Evolutionary conservation across 1,139 yeast species (phyloP).

Genomic region (Casaregolazyma lundiana): DNA sequence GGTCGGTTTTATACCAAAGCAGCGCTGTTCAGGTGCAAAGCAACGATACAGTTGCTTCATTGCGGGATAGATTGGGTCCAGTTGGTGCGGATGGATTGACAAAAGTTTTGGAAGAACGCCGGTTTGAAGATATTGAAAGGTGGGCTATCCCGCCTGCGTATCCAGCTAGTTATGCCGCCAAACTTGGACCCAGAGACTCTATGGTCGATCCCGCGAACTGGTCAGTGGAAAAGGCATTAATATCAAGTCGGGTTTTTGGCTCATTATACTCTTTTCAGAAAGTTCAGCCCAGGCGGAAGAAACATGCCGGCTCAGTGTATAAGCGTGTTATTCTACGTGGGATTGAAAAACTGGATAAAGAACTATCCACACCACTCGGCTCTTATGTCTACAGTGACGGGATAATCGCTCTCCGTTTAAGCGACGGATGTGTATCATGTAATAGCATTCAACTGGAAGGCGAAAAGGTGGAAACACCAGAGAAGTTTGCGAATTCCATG

Average conservation of each 20-base stretch:
- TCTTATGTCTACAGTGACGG: background rate
- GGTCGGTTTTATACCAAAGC: constrained; percentile 64
- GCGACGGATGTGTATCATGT: constrained; percentile 3
- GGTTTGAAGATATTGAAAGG: constrained; percentile 29
- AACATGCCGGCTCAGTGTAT: constrained; percentile 2
- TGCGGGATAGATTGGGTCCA: constrained; percentile 48
- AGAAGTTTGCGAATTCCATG: constrained; percentile 4
- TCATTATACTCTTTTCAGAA: constrained; percentile 44
- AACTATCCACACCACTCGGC: background rate
- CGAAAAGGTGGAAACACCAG: constrained; percentile 8
- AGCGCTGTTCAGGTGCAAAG: constrained; percentile 35
- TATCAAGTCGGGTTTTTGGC: constrained; percentile 55
- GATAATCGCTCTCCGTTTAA: background rate
- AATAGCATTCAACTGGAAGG: constrained; percentile 6
- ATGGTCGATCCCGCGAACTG: constrained; percentile 45
- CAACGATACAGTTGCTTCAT: constrained; percentile 41
- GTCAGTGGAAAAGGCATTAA: constrained; percentile 40
- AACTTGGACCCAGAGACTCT: constrained; percentile 41
- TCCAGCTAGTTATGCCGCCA: constrained; percentile 53
- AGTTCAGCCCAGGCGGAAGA: constrained; percentile 11
- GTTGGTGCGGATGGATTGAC: constrained; percentile 59
- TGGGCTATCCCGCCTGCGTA: constrained; percentile 22
- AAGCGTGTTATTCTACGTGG: constrained; percentile 11
- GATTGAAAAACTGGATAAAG: background rate
- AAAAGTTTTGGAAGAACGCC: constrained; percentile 38